Conservation (phyloP, 495 filamentous ascomycete species). For the Lasiosphaeria hispida region DNA sequence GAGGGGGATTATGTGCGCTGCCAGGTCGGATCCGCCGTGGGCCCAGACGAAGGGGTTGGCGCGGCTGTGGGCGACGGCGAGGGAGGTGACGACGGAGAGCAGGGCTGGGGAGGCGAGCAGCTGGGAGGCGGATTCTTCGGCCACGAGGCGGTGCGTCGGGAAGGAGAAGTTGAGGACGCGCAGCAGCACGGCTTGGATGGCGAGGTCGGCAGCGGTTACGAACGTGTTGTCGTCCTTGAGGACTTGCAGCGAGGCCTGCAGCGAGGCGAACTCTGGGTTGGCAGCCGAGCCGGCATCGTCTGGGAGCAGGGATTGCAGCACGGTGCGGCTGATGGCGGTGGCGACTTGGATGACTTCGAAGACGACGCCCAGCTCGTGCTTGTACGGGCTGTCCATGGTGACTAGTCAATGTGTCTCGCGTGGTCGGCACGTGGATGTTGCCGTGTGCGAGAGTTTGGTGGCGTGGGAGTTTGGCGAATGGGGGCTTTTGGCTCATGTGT, state of each 20-base stretch:
- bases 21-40: slow-evolving; percentile 33
- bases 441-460: no score
- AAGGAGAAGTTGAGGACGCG: slow-evolving; percentile 52
- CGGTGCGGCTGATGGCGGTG: slow-evolving; percentile 3
- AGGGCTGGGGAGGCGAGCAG: slow-evolving; percentile 50
- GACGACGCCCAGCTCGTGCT: neutral
- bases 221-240: slow-evolving; percentile 59
- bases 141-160: slow-evolving; percentile 57
- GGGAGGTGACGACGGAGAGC: slow-evolving; percentile 51
- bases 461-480: no score
- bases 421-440: no score
- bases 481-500: no score
- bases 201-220: slow-evolving; percentile 68
- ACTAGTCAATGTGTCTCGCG: no score
- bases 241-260: neutral
- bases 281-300: neutral
- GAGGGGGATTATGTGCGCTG: slow-evolving; percentile 54
- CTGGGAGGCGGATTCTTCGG: slow-evolving; percentile 59
- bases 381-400: neutral
- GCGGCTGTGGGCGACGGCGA: slow-evolving; percentile 31
- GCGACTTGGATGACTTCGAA: neutral
- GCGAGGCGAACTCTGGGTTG: neutral
- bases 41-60: slow-evolving; percentile 29
- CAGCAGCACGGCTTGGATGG: slow-evolving; percentile 62
- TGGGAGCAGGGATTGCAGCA: neutral